A percentile compares a stretch with the other conserved stretches of the same genome.
Conservation (phyloP, 129 eudicot species). For the Pittosporum tobira region DNA sequence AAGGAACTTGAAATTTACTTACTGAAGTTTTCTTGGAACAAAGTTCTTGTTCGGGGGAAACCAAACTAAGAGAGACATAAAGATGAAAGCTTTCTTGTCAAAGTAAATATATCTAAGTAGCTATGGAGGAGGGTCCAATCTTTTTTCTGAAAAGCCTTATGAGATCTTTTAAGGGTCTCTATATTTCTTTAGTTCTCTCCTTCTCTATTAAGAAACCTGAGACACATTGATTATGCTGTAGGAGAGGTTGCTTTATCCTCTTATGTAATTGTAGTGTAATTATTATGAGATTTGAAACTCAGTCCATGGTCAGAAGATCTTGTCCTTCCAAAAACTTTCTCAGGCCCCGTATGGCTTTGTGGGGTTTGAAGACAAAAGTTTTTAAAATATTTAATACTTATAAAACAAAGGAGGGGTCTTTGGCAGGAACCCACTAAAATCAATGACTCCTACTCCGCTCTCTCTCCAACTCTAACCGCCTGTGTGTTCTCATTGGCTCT, state of each 20-base stretch:
- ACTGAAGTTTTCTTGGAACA: conserved; percentile 9
- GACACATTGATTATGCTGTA: conserved; percentile 28
- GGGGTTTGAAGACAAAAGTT: conserved; percentile 62
- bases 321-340: conserved; percentile 48
- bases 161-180: conserved; percentile 40
- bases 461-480: conserved; percentile 67
- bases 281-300: conserved; percentile 34
- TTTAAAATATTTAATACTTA: not conserved
- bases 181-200: conserved; percentile 21
- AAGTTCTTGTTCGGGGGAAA: conserved; percentile 11
- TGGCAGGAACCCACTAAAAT: conserved; percentile 66
- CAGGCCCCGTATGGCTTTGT: conserved; percentile 37
- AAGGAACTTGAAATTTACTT: conserved; percentile 1
- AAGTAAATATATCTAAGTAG: conserved; percentile 37
- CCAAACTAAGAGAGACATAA: conserved; percentile 7
- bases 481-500: conserved; percentile 62
- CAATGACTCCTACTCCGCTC: conserved; percentile 80
- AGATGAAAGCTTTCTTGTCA: conserved; percentile 59
- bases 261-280: conserved; percentile 5
- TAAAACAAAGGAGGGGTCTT: conserved; percentile 35
- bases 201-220: conserved; percentile 50
- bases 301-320: conserved; percentile 43
- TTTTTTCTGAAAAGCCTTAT: conserved; percentile 38
- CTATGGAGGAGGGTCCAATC: conserved; percentile 38
- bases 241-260: conserved; percentile 12